These are phyloP conservation scores for Cerioporus squamosus DNA, from an alignment of 1,284 basidiomycete genomes.

Conservation along the genomic window DNA sequence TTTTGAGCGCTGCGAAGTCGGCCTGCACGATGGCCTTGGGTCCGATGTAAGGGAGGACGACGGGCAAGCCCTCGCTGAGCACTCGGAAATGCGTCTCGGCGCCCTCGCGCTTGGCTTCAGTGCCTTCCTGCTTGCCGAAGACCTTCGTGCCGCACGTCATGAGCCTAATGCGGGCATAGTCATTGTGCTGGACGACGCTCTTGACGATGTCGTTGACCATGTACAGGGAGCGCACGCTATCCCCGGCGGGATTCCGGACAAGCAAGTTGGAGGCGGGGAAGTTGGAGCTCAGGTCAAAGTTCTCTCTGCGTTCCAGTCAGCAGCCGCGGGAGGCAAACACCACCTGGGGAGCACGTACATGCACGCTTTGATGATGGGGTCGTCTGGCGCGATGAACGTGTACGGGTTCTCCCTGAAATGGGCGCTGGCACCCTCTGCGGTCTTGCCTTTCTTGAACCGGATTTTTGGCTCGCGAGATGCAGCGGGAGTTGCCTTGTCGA, in stretches of 20 bases:
- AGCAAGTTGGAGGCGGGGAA: constrained; percentile 84
- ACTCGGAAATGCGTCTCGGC: constrained; percentile 74
- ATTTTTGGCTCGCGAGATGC: constrained; percentile 19
- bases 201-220: constrained; percentile 88
- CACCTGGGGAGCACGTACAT: constrained; percentile 51
- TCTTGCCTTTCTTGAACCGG: constrained; percentile 31
- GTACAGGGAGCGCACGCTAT: constrained; percentile 85
- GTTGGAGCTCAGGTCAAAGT: constrained; percentile 71
- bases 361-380: constrained; percentile 73
- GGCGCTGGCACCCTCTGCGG: constrained; percentile 41
- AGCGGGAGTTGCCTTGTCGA: constrained; percentile 21
- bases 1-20: constrained; percentile 64
- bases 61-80: constrained; percentile 84
- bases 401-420: constrained; percentile 92
- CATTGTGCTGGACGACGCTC: constrained; percentile 80
- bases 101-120: constrained; percentile 39
- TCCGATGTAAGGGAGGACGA: constrained; percentile 81
- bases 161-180: constrained; percentile 85
- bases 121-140: constrained; percentile 69
- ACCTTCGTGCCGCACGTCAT: constrained; percentile 92
- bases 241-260: constrained; percentile 87
- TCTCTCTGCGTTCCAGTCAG: constrained; percentile 51
- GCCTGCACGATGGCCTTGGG: constrained; percentile 65
- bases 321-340: background rate
- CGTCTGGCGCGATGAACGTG: constrained; percentile 75